Evolutionary conservation across 352 stramenopile species (phyloP), one percentile per base, ranked within the genome.

Genomic region (Globisporangium solare): DNA sequence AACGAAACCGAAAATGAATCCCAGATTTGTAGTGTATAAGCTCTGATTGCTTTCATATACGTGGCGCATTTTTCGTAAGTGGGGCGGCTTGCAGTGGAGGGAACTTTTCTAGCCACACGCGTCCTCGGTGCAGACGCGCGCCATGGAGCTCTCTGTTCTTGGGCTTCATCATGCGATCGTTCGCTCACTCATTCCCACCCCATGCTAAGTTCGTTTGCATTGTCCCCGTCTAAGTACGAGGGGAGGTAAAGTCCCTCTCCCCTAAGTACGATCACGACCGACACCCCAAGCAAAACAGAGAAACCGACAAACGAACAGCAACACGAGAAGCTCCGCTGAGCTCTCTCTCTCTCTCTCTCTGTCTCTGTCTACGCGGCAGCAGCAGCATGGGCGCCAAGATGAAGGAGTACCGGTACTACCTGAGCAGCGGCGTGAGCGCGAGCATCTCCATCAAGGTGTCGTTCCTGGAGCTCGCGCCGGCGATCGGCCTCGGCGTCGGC

Each of bases 321-420:
- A 50, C 40, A 40, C 27, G 41, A 45, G 57, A 61, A 20, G 12
- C 24, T 31, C 24, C 24, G 24, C 11, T 17, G 1, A 17, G 35
- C 24, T 42, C 24, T 24, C 17, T 57, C 32, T 10, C 45, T 24
- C 40, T 27, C 2, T 27, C 24, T 27, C 24, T 27, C 24, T 27
- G 24, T 27, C 2, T 35, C 27, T 35, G 27, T 35, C 15, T 3
- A 24, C 11, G 6, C 42, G 40, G 32, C 27, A 10, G 27, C 27
- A 35, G 27, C 56, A 13, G 18, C 32, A 91, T 91, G 74, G 46
- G 67, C 63, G 76, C 63, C 60, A 79, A 80, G 56, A 86, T 92
- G 57, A 89, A 90, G 73, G 85, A 95, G 73, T 93, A 95, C 60
- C 82, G 82, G 54, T 95, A 95, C 68, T 95, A 93, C 67, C 64